These are phyloP conservation scores for Russula brevipes DNA, from an alignment of 768 basidiomycete genomes.

Conservation along the genomic window DNA sequence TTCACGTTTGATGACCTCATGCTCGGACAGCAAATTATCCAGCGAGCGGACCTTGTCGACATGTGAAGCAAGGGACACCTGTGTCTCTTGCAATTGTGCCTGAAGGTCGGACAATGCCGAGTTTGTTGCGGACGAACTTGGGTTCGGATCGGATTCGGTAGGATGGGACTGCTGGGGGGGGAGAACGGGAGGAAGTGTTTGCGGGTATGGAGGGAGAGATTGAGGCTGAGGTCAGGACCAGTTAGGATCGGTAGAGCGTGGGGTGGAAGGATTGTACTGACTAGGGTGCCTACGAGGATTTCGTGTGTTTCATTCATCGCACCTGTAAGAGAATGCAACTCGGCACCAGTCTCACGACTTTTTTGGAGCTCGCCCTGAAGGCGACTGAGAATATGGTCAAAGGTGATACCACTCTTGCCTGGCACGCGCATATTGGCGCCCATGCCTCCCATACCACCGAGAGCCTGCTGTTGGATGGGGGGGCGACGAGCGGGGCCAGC, in stretches of 20 bases:
- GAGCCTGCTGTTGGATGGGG: slow-evolving; percentile 52
- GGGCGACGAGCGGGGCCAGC: slow-evolving; percentile 45
- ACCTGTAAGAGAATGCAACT: slow-evolving; percentile 69
- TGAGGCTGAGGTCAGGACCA: slow-evolving; percentile 42
- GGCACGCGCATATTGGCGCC: slow-evolving; percentile 65
- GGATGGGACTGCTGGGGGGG: slow-evolving; percentile 31
- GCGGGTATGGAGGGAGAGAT: slow-evolving; percentile 58
- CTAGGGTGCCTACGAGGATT: slow-evolving; percentile 77
- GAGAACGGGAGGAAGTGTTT: slow-evolving; percentile 57
- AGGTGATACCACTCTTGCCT: slow-evolving; percentile 81
- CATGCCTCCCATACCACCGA: slow-evolving; percentile 72
- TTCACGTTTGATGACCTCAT: slow-evolving; percentile 78
- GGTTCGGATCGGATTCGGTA: slow-evolving; percentile 26
- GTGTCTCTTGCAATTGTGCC: slow-evolving; percentile 78
- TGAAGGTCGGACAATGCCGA: slow-evolving; percentile 62
- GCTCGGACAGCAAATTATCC: slow-evolving; percentile 76
- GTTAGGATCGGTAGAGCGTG: not conserved
- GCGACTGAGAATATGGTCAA: slow-evolving; percentile 85
- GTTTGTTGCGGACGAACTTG: slow-evolving; percentile 26
- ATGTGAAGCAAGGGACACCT: slow-evolving; percentile 67
- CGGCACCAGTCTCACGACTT: slow-evolving; percentile 86
- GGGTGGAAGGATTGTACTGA: slow-evolving; percentile 36
- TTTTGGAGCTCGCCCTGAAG: slow-evolving; percentile 94
- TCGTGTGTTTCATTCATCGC: slow-evolving; percentile 91
- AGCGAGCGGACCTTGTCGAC: slow-evolving; percentile 80